phyloP scores from a whole-genome alignment of 352 stramenopile species.

The Phytophthora pluvialis region DNA sequence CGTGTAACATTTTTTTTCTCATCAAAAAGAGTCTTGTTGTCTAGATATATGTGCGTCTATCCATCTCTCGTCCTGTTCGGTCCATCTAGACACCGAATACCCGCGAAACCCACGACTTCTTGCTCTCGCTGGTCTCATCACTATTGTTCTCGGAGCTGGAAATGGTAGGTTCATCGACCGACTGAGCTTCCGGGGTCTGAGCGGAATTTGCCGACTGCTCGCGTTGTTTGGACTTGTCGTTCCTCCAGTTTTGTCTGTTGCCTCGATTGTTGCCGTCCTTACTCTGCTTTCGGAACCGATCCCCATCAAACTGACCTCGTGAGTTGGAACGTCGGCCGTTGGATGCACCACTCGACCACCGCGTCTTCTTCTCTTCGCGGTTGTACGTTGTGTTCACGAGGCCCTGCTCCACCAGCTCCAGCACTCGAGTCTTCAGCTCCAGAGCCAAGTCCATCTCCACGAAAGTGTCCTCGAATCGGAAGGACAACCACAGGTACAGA shows the following conservation, averaged over 20 bases:
- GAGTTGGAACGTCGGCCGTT: slow-evolving; percentile 19
- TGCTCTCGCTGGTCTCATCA: slow-evolving; percentile 1
- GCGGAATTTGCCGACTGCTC: neutral
- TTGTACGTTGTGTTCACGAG: slow-evolving; percentile 85
- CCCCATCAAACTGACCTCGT: slow-evolving; percentile 9
- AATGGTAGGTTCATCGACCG: neutral
- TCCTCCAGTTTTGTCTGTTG: slow-evolving; percentile 10
- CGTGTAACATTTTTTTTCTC: neutral
- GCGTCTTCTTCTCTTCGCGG: slow-evolving; percentile 52
- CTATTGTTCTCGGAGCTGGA: neutral
- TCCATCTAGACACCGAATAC: slow-evolving; percentile 16
- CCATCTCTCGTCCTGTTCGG: neutral
- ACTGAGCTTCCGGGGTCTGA: neutral
- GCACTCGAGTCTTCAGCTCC: slow-evolving; percentile 64
- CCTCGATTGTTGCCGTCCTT: slow-evolving; percentile 4
- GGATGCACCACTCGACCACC: slow-evolving; percentile 31
- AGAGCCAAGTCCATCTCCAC: slow-evolving; percentile 71
- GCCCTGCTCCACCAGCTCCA: slow-evolving; percentile 74
- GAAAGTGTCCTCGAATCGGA: slow-evolving; percentile 90
- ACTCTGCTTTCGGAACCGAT: slow-evolving; percentile 17
- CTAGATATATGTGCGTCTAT: slow-evolving; percentile 15
- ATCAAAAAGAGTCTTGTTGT: slow-evolving; percentile 14
- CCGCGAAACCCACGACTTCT: slow-evolving; percentile 19
- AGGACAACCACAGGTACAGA: slow-evolving; percentile 94
- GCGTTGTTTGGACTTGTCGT: neutral